Conservation (phyloP, 2,329 filamentous ascomycete genomes). For the Aspergillus sp. region DNA sequence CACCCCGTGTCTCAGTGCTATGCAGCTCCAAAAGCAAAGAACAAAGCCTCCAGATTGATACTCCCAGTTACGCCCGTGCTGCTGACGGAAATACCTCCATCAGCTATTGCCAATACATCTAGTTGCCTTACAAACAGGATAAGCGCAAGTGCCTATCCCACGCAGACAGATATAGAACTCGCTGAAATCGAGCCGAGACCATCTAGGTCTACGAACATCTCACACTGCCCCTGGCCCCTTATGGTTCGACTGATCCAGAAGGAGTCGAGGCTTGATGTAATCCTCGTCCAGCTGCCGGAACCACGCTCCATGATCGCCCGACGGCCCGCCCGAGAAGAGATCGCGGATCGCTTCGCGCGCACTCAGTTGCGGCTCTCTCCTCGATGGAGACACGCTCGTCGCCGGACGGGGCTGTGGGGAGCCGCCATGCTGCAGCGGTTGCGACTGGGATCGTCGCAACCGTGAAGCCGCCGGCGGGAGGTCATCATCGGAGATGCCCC, state of each 20-base stretch:
- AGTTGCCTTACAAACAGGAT: too few relatives aligned
- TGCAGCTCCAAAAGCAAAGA: too few relatives aligned
- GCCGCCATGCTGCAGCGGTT: slow-evolving; percentile 19
- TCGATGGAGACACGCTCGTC: slow-evolving; percentile 18
- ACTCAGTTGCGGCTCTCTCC: slow-evolving; percentile 44
- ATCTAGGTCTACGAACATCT: too few relatives aligned
- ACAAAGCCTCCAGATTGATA: too few relatives aligned
- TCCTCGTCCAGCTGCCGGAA: slow-evolving; percentile 92
- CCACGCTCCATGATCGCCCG: slow-evolving; percentile 80
- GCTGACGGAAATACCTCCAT: too few relatives aligned
- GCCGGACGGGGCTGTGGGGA: slow-evolving; percentile 12
- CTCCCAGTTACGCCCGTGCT: too few relatives aligned
- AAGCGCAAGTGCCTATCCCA: too few relatives aligned
- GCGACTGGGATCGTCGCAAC: slow-evolving; percentile 29
- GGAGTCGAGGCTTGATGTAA: slow-evolving; percentile 83
- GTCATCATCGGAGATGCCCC: slow-evolving; percentile 45
- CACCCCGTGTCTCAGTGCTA: too few relatives aligned
- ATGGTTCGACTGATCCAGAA: slow-evolving; percentile 60
- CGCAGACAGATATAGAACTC: too few relatives aligned
- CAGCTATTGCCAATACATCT: too few relatives aligned
- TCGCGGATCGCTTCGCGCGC: slow-evolving; percentile 70
- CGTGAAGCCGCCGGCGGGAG: slow-evolving; percentile 41
- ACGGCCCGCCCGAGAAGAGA: slow-evolving; percentile 59
- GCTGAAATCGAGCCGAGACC: too few relatives aligned
- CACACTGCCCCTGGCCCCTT: slow-evolving; percentile 34